A percentile compares a stretch with the other conserved stretches of the same genome.
These are phyloP conservation scores for Fusarium robinianum DNA, from an alignment of 2,329 filamentous ascomycete genomes.

Conservation along the genomic window DNA sequence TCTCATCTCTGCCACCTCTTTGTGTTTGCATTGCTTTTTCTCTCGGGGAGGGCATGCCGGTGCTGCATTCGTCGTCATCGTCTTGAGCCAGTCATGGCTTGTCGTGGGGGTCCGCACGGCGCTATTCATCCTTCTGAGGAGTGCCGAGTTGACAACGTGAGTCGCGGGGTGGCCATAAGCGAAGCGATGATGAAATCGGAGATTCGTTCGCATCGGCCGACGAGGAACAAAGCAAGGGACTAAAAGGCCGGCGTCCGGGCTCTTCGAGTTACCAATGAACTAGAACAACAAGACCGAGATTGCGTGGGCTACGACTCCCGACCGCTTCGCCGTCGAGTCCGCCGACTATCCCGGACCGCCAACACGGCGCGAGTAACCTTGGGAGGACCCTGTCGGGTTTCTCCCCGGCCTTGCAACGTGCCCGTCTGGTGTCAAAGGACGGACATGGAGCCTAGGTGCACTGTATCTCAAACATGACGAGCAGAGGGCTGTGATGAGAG, in stretches of 20 bases:
- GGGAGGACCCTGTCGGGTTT: no score
- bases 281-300: constrained; percentile 6
- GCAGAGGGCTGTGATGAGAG: no score
- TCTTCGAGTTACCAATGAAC: constrained; percentile 3
- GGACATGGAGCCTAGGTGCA: constrained; percentile 2
- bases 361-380: no score
- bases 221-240: neutral
- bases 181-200: constrained; percentile 11
- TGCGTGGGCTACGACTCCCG: constrained; percentile 3
- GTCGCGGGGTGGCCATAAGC: neutral
- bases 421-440: no score
- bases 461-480: constrained; percentile 19
- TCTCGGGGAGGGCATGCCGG: constrained; percentile 5
- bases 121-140: no score
- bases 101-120: no score
- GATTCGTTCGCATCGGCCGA: constrained; percentile 13
- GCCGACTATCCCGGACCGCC: neutral
- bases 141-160: neutral
- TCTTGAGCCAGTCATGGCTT: no score
- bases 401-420: constrained; percentile 5
- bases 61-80: neutral
- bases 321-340: neutral
- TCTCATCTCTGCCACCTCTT: neutral
- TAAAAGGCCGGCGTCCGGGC: constrained; percentile 3
- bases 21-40: constrained; percentile 5